Conservation (phyloP, 208 protist species). For the Acanthamoeba royreba region DNA sequence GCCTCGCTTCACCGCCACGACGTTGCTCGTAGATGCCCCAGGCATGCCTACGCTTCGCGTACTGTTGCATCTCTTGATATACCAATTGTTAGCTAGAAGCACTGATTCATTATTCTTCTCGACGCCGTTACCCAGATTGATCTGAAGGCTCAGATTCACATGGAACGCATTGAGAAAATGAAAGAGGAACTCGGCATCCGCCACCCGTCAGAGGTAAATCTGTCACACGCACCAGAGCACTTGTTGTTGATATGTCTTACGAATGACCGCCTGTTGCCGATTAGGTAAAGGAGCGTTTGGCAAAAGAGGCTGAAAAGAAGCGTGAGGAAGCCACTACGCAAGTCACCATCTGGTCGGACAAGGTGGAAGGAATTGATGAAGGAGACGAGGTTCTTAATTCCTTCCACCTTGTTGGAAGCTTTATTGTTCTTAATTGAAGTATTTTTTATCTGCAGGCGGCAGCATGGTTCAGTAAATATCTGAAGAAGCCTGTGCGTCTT, state of each 20-base stretch:
- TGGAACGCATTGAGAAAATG: neutral
- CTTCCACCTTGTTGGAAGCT: too few species aligned
- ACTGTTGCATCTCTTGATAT: neutral
- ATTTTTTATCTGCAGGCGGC: neutral
- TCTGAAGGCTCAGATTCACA: neutral
- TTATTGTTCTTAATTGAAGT: too few species aligned
- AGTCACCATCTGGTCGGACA: neutral
- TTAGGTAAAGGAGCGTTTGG: neutral
- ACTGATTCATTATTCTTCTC: neutral
- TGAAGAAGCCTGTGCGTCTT: neutral
- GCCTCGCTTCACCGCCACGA: neutral
- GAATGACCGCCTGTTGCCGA: neutral
- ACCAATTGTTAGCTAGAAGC: neutral
- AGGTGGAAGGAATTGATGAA: neutral
- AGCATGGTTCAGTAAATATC: neutral
- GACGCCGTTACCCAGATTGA: neutral
- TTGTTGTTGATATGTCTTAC: neutral
- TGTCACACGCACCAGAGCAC: neutral
- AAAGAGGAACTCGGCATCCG: neutral
- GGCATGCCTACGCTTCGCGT: neutral
- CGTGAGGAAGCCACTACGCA: neutral
- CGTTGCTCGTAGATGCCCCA: neutral
- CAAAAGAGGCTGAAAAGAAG: neutral
- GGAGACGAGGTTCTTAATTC: neutral
- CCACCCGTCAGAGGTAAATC: neutral